Conservation (phyloP, 2,329 filamentous ascomycete species). For the Botrytis hyacinthi region DNA sequence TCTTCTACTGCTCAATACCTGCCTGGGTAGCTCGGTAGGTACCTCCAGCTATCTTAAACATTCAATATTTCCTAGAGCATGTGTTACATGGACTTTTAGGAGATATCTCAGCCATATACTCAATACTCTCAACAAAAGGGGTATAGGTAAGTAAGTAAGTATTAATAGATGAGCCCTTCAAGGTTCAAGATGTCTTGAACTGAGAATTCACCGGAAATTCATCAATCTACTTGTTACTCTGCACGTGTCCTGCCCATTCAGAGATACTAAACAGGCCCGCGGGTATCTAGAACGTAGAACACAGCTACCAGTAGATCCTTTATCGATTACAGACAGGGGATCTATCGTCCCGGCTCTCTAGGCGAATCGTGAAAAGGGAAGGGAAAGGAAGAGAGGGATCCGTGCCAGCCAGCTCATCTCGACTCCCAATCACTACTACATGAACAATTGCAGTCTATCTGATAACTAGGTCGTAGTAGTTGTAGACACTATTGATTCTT, state of each 20-base stretch:
- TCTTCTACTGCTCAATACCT: background rate
- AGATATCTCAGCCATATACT: background rate
- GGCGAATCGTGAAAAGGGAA: background rate
- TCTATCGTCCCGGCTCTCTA: background rate
- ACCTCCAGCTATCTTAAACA: background rate
- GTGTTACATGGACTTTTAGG: background rate
- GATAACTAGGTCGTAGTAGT: background rate
- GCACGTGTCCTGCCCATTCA: background rate
- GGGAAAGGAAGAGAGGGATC: background rate
- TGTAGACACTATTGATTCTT: background rate
- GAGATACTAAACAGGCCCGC: background rate
- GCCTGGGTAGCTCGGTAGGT: background rate
- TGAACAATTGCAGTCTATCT: background rate
- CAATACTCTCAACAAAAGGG: background rate
- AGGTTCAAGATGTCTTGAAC: background rate
- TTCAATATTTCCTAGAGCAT: background rate
- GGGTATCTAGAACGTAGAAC: background rate
- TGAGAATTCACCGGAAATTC: background rate
- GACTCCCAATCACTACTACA: background rate
- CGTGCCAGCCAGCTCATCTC: constrained; percentile 6
- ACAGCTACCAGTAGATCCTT: background rate
- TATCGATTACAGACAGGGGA: background rate
- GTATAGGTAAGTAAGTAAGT: background rate
- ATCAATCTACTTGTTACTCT: no score
- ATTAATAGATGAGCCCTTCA: background rate